phyloP scores from a whole-genome alignment of 257 asterid species.

The Nicotiana undulata region DNA sequence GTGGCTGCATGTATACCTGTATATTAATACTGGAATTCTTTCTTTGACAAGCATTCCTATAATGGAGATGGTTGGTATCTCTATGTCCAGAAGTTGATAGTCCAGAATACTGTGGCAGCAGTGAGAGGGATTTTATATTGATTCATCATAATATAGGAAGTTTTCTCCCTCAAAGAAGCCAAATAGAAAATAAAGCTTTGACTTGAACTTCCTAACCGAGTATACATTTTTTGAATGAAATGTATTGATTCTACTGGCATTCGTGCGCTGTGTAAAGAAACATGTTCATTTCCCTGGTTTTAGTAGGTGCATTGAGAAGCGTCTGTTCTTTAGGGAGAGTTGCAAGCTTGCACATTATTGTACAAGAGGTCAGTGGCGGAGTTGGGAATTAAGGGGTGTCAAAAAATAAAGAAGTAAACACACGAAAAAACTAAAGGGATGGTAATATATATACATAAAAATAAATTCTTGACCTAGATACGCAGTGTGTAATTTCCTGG shows the following conservation, averaged over 20 bases:
- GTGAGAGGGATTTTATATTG: not conserved
- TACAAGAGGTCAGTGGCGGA: not conserved
- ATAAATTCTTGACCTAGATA: no score
- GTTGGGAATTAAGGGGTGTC: not conserved
- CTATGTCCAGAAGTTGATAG: constrained; percentile 55
- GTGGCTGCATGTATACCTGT: constrained; percentile 32
- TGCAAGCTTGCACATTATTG: not conserved
- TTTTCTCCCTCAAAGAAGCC: not conserved
- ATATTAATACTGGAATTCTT: constrained; percentile 51
- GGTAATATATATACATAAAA: no score
- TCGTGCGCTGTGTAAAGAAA: not conserved
- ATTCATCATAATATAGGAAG: not conserved
- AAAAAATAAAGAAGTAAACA: no score
- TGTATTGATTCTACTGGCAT: not conserved
- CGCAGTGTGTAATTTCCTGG: no score
- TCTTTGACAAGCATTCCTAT: constrained; percentile 47
- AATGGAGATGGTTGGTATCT: constrained; percentile 46
- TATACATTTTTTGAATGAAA: not conserved
- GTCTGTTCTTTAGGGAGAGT: not conserved
- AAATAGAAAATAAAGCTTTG: not conserved
- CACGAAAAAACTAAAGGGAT: no score
- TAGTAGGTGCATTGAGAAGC: not conserved
- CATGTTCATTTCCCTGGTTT: not conserved
- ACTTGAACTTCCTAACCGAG: not conserved
- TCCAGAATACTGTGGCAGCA: constrained; percentile 38